Percentiles rank a stretch among this genome's conserved stretches.
Conservation (phyloP, 306 rosid genomes). For the Cucumis hystrix region DNA sequence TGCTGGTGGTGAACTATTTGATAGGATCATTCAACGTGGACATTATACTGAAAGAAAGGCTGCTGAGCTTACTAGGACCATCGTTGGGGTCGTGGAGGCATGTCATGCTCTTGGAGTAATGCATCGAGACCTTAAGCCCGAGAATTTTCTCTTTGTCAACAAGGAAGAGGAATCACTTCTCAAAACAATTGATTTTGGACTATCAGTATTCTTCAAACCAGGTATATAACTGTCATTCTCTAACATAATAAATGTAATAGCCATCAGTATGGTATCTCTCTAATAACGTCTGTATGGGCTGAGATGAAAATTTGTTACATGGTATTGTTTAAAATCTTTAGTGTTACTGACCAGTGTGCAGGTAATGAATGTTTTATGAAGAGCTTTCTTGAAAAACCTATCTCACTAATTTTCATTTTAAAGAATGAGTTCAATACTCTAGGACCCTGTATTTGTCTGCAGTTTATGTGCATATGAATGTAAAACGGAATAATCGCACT, state of each 20-base stretch:
- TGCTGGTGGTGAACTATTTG: conserved; percentile 97
- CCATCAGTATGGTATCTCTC: not conserved
- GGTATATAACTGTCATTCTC: conserved; percentile 29
- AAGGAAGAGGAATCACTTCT: conserved; percentile 87
- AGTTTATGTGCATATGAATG: not conserved
- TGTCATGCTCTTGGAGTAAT: conserved; percentile 92
- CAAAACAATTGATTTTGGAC: conserved; percentile 93
- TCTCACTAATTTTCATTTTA: not conserved
- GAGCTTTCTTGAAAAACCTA: not conserved
- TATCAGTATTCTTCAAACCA: conserved; percentile 91
- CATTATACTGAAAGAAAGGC: conserved; percentile 94
- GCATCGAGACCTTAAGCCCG: conserved; percentile 97
- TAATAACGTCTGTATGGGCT: not conserved
- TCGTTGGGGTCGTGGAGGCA: conserved; percentile 90
- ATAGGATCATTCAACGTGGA: conserved; percentile 85
- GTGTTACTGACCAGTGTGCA: not conserved
- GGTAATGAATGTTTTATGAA: not conserved
- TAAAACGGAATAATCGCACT: not conserved
- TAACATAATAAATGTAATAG: not conserved
- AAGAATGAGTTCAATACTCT: not conserved
- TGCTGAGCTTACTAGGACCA: conserved; percentile 81
- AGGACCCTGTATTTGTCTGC: not conserved
- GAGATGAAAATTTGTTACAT: not conserved
- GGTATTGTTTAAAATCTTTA: not conserved
- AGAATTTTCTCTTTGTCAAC: conserved; percentile 82